These are phyloP conservation scores for Globisporangium orthogonon DNA, from an alignment of 352 stramenopile species.

Conservation along the genomic window DNA sequence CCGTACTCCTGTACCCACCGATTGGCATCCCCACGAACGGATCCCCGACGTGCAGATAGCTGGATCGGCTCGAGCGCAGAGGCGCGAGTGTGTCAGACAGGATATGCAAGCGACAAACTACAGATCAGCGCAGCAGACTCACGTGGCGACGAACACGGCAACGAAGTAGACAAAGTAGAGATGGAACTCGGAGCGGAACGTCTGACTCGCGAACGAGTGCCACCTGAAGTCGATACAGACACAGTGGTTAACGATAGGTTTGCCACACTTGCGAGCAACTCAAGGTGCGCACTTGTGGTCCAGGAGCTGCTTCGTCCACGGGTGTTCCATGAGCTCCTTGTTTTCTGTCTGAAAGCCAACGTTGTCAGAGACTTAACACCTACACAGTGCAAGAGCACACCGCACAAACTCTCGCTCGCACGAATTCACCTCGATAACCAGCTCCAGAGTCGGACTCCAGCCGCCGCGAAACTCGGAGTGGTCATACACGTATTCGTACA, in stretches of 20 bases:
- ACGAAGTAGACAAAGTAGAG: constrained; percentile 76
- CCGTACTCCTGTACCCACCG: constrained; percentile 56
- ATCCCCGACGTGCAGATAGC: constrained; percentile 70
- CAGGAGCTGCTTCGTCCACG: constrained; percentile 68
- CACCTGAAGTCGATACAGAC: constrained; percentile 27
- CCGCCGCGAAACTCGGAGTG: constrained; percentile 59
- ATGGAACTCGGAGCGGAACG: constrained; percentile 68
- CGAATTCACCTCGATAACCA: constrained; percentile 54
- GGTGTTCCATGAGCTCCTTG: constrained; percentile 73
- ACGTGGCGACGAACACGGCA: constrained; percentile 71
- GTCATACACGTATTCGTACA: constrained; percentile 83
- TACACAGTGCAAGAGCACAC: neutral
- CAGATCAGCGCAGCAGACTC: constrained; percentile 1
- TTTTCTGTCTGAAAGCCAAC: constrained; percentile 45
- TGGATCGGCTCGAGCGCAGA: constrained; percentile 10
- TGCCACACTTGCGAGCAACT: neutral
- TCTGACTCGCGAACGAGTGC: constrained; percentile 65
- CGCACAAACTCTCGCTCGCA: too few relatives aligned
- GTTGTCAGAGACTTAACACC: neutral
- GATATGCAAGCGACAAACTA: neutral
- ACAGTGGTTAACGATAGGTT: neutral
- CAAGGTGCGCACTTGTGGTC: constrained; percentile 55
- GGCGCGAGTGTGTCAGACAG: neutral
- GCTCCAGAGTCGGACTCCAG: constrained; percentile 43
- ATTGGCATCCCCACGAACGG: constrained; percentile 62